Percentiles rank a stretch among this genome's conserved stretches.
phyloP scores from a whole-genome alignment of 2,329 filamentous ascomycete genomes.

The Torrubiella hemipterigena region DNA sequence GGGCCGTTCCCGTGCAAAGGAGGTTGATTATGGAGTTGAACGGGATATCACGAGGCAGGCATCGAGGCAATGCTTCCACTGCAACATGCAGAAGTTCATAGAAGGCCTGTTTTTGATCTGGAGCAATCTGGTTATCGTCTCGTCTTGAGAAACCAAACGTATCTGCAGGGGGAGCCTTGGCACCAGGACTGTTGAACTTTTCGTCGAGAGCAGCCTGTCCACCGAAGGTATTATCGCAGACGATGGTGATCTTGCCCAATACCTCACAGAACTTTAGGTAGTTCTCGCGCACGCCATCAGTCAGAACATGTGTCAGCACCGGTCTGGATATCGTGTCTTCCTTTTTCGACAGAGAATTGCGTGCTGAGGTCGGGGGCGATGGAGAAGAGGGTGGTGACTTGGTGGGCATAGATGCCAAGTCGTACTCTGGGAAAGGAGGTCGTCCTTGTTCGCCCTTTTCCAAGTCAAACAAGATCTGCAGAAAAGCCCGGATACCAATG shows the following conservation, averaged over 20 bases:
- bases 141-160: slow-evolving; percentile 82
- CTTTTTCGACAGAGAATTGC: slow-evolving; percentile 14
- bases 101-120: slow-evolving; percentile 85
- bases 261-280: slow-evolving; percentile 92
- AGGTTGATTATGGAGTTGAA: slow-evolving; percentile 92
- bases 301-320: slow-evolving; percentile 50
- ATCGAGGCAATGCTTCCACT: slow-evolving; percentile 89
- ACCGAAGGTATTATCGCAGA: slow-evolving; percentile 94
- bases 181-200: slow-evolving; percentile 76
- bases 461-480: slow-evolving; percentile 85
- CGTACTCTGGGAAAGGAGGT: slow-evolving; percentile 66
- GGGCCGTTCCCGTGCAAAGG: slow-evolving; percentile 89
- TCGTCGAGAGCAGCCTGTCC: slow-evolving; percentile 92
- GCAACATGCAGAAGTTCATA: slow-evolving; percentile 94
- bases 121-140: slow-evolving; percentile 60
- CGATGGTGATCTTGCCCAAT: slow-evolving; percentile 85
- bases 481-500: slow-evolving; percentile 88
- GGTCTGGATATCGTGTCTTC: slow-evolving; percentile 58
- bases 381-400: slow-evolving; percentile 11
- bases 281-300: slow-evolving; percentile 69
- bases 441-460: slow-evolving; percentile 68
- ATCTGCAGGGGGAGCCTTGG: slow-evolving; percentile 90
- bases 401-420: not conserved
- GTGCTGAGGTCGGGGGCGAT: slow-evolving; percentile 14
- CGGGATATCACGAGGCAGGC: slow-evolving; percentile 77